Conservation (phyloP, 2,329 filamentous ascomycete species). For the Alternaria dauci region DNA sequence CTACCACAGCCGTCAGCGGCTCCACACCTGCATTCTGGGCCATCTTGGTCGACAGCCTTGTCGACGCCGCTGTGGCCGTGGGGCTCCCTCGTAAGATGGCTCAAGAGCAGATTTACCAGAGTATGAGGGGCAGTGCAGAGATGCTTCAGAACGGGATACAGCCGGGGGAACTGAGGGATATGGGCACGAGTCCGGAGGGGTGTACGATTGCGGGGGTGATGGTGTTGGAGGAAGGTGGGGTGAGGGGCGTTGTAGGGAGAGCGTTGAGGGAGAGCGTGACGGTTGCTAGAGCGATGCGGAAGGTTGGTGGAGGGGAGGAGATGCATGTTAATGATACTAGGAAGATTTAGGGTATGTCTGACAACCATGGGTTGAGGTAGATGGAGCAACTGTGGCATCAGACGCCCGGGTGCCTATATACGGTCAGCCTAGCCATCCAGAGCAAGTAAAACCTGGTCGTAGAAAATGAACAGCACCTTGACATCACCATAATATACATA, state of each 20-base stretch:
- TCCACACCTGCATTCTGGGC: constrained; percentile 47
- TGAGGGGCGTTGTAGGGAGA: constrained; percentile 38
- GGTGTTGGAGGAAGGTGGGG: constrained; percentile 44
- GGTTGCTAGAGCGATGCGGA: constrained; percentile 55
- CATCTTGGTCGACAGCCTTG: constrained; percentile 42
- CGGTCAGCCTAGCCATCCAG: not conserved
- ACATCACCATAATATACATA: not conserved
- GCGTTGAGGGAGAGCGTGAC: constrained; percentile 60
- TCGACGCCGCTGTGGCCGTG: constrained; percentile 43
- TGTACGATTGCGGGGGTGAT: constrained; percentile 48
- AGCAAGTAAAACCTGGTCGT: not conserved
- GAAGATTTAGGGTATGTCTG: not conserved
- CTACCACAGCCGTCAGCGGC: constrained; percentile 40
- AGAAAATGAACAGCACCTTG: not conserved
- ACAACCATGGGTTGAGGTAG: not conserved
- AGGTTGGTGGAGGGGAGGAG: constrained; percentile 21
- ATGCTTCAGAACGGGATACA: constrained; percentile 44
- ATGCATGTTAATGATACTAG: constrained; percentile 56
- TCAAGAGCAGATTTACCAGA: constrained; percentile 43
- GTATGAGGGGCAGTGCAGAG: constrained; percentile 41
- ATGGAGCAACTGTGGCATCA: not conserved
- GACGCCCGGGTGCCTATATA: not conserved
- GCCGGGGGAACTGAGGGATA: constrained; percentile 38
- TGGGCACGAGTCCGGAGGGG: constrained; percentile 42
- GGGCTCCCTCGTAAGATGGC: constrained; percentile 37